Conservation (phyloP, 345 rosid species). For the Eucalyptus marginata region DNA sequence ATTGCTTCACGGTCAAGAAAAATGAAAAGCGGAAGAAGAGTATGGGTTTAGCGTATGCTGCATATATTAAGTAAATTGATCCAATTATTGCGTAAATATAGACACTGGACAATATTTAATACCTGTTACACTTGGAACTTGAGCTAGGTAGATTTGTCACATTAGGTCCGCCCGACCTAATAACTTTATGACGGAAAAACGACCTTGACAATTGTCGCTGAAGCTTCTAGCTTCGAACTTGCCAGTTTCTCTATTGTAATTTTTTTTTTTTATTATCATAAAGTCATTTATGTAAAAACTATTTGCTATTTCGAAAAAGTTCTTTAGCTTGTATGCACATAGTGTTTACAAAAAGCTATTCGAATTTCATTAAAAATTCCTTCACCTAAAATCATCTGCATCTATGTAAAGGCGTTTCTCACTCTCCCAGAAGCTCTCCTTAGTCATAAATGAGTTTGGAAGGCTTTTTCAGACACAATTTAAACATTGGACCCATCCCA, state of each 20-base stretch:
- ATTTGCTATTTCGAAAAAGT: not conserved
- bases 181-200: not conserved
- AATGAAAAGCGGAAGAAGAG: not conserved
- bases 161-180: rapidly evolving
- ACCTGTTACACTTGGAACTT: not conserved
- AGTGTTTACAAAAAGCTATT: not conserved
- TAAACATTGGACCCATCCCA: not conserved
- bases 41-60: not conserved
- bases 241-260: not conserved
- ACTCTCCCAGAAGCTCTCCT: not conserved
- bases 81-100: not conserved
- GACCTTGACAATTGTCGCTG: not conserved
- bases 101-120: not conserved
- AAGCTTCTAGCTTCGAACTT: not conserved
- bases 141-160: not conserved
- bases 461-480: not conserved
- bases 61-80: not conserved
- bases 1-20: not conserved
- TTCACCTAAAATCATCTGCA: not conserved
- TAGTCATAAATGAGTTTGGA: not conserved
- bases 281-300: not conserved
- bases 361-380: not conserved
- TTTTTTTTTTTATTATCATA: not conserved
- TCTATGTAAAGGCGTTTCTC: not conserved
- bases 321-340: not conserved